These are phyloP conservation scores for Epichloe hybrida DNA, from an alignment of 2,329 filamentous ascomycete genomes.

Conservation along the genomic window DNA sequence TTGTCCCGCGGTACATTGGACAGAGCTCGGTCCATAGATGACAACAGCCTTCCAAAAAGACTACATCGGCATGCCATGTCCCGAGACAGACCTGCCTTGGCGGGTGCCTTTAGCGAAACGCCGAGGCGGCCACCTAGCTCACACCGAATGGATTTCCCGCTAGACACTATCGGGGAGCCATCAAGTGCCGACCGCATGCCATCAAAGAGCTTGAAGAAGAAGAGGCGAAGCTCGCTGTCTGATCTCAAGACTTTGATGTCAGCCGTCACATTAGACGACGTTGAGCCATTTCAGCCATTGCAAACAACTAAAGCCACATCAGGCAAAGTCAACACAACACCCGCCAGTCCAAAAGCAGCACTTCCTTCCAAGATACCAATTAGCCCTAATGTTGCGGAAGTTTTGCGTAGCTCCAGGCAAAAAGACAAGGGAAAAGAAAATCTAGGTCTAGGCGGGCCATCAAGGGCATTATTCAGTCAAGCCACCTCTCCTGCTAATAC, in stretches of 20 bases:
- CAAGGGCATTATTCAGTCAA: not conserved
- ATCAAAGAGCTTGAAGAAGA: constrained; percentile 46
- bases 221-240: constrained; percentile 81
- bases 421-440: constrained; percentile 29
- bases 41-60: constrained; percentile 39
- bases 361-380: constrained; percentile 38
- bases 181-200: constrained; percentile 25
- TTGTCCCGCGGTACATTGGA: constrained; percentile 53
- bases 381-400: constrained; percentile 29
- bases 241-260: constrained; percentile 63
- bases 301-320: constrained; percentile 40
- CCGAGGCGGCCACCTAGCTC: constrained; percentile 42
- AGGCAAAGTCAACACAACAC: constrained; percentile 37
- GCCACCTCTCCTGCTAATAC: not conserved
- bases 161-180: constrained; percentile 48
- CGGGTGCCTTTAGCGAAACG: constrained; percentile 47
- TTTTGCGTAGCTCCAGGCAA: constrained; percentile 29
- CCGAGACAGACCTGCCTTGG: constrained; percentile 45
- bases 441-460: constrained; percentile 11
- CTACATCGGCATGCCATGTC: constrained; percentile 36
- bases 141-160: constrained; percentile 38
- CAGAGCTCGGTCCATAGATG: constrained; percentile 62
- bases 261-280: constrained; percentile 36
- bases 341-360: constrained; percentile 27
- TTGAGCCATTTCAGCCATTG: constrained; percentile 30